Evolutionary conservation across 768 basidiomycete genomes (phyloP).

Genomic region (Crucibulum laeve): DNA sequence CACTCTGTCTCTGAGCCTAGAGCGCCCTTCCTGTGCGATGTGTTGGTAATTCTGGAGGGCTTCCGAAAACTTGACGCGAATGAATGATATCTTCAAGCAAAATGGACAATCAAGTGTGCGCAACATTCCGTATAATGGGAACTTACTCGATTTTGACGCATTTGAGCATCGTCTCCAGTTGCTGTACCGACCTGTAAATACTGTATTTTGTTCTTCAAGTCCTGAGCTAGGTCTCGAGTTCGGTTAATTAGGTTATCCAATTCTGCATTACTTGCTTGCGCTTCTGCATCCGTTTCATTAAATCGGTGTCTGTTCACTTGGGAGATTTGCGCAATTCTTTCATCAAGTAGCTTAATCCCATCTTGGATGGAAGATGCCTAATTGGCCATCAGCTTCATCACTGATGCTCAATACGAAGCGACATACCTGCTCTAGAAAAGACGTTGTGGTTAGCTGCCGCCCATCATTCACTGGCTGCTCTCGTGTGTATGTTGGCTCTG

Average conservation of each 20-base stretch:
- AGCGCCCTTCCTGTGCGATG: conserved; percentile 67
- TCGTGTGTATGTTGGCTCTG: too few relatives aligned
- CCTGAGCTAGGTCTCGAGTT: conserved; percentile 53
- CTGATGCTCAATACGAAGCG: background rate
- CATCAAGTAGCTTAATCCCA: conserved; percentile 31
- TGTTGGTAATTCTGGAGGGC: conserved; percentile 74
- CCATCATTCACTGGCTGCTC: too few relatives aligned
- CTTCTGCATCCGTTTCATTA: conserved; percentile 26
- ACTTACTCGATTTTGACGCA: conserved; percentile 35
- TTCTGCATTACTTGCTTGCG: conserved; percentile 23
- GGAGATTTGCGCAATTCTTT: conserved; percentile 32
- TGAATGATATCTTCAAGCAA: conserved; percentile 42
- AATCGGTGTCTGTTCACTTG: conserved; percentile 33
- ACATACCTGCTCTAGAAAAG: conserved; percentile 34
- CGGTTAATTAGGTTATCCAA: conserved; percentile 58
- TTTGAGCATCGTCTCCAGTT: conserved; percentile 25
- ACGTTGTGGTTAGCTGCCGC: conserved; percentile 10
- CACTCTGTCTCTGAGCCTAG: conserved; percentile 59
- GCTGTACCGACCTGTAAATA: conserved; percentile 38
- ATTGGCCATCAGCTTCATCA: conserved; percentile 1
- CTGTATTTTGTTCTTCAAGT: conserved; percentile 57
- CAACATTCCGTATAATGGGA: background rate
- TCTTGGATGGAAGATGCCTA: conserved; percentile 40
- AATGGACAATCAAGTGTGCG: background rate
- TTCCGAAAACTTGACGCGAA: conserved; percentile 70